phyloP scores from a whole-genome alignment of 495 filamentous ascomycete species.

The Annulohypoxylon stygium region DNA sequence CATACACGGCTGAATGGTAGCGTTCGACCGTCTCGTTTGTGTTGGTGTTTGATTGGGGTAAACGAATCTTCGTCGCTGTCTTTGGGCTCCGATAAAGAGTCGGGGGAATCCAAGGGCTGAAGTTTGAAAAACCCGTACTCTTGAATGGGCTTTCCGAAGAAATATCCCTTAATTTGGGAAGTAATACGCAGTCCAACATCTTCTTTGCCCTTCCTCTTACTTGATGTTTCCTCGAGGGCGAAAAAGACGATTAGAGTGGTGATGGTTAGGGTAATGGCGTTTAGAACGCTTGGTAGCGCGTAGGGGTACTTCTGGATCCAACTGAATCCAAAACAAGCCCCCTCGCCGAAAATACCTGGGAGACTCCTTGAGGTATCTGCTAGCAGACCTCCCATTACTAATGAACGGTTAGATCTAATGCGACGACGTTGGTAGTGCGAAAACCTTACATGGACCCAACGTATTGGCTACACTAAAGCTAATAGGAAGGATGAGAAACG shows the following conservation, averaged over 20 bases:
- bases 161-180: conserved; percentile 26
- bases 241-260: conserved; percentile 67
- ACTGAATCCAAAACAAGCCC: conserved; percentile 54
- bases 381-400: conserved; percentile 72
- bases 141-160: conserved; percentile 15
- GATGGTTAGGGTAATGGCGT: conserved; percentile 66
- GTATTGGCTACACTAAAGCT: conserved; percentile 77
- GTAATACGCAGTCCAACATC: conserved; percentile 58
- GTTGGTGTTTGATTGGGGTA: conserved; percentile 2
- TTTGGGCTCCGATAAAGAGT: conserved; percentile 29
- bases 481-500: conserved; percentile 72
- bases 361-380: conserved; percentile 73
- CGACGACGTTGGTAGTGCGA: neutral
- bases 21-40: conserved; percentile 46
- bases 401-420: conserved; percentile 11
- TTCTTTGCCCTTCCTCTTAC: conserved; percentile 52
- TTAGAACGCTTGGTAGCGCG: conserved; percentile 75
- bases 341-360: conserved; percentile 71
- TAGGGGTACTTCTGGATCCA: conserved; percentile 75
- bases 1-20: conserved; percentile 82
- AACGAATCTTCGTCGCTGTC: conserved; percentile 19
- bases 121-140: conserved; percentile 43
- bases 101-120: conserved; percentile 33
- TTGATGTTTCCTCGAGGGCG: conserved; percentile 72
- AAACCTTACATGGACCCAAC: conserved; percentile 67